Evolutionary conservation across 805 yeast species (phyloP), one percentile per base, ranked within the genome.

Genomic region (Kodamaea sagamina): DNA sequence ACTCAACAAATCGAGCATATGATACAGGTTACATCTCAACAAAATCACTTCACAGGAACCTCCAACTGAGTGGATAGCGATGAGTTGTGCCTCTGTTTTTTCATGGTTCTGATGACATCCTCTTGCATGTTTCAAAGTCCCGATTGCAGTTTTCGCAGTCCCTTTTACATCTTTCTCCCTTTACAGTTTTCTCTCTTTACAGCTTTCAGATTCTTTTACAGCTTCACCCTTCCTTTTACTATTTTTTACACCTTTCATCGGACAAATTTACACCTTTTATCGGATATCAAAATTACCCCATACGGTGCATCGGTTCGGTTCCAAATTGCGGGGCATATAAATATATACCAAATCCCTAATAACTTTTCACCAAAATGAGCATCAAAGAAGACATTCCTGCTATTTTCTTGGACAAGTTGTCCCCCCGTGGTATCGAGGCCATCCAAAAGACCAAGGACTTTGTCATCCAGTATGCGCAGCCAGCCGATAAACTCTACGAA

Each of bases 381-480:
- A 43, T 53, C 7, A 41, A 50, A 39, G 65, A 68, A 40, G 74
- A 68, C 28, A 68, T 71, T 25, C 75, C 75, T 3, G 69, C 71
- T 5, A 53, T 68, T 6, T 69, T 71, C 49, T 48, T 60, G 19
- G 69, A 66, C 43, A 57, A 68, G 43, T 25, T 71, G 22, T 57
- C 66, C 3, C 68, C 71, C 2, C 53, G 52, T 19, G 75, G 71
- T 3, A 46, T 66, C 28, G 72, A 65, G 32, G 57, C 71, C 25
- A 70, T 71, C 44, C 63, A 66, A 45, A 68, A 63, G 36, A 52
- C 61, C 35, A 74, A 74, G 50, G 67, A 68, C 41, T 81, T 81
- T 55, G 82, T 81, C 13, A 77, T 77, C 29, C 67, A 72, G 26
- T 81, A 78, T 51, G 75, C 82, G 52, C 47, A 76, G 27, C 86